phyloP scores from a whole-genome alignment of 768 basidiomycete species.

The Tricholomella constricta region DNA sequence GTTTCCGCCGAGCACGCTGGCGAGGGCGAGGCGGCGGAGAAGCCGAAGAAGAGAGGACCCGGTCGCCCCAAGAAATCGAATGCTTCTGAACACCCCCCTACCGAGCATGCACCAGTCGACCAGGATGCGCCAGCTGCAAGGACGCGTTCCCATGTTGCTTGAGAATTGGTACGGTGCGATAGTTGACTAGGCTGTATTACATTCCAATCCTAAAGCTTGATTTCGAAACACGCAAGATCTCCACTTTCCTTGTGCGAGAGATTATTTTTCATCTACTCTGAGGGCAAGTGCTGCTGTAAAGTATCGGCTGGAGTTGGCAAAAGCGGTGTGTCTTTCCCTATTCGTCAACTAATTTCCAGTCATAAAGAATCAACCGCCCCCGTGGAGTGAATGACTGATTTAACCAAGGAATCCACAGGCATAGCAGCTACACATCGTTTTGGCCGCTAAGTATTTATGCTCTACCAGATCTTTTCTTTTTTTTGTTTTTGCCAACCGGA shows the following conservation, averaged over 20 bases:
- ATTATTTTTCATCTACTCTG: background rate
- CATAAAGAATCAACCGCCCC: too few species aligned
- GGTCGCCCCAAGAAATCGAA: slow-evolving; percentile 15
- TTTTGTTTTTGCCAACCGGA: too few species aligned
- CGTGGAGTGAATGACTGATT: too few species aligned
- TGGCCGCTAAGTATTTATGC: too few species aligned
- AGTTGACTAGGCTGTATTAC: background rate
- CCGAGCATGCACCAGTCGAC: background rate
- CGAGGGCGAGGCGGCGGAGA: background rate
- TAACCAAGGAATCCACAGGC: too few species aligned
- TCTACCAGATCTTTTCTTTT: too few species aligned
- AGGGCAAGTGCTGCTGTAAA: too few species aligned
- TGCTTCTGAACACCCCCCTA: slow-evolving; percentile 5
- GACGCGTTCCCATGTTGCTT: slow-evolving; percentile 17
- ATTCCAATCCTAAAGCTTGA: background rate
- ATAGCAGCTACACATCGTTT: too few species aligned
- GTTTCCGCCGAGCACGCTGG: background rate
- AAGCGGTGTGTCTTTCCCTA: too few species aligned
- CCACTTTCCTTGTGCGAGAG: background rate
- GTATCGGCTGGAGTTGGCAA: too few species aligned
- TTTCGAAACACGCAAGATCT: background rate
- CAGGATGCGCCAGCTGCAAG: slow-evolving; percentile 16
- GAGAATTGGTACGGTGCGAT: background rate
- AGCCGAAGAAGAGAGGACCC: slow-evolving; percentile 12
- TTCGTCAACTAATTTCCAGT: too few species aligned